A percentile compares a stretch with the other conserved stretches of the same genome.
Conservation (phyloP, 495 filamentous ascomycete species). For the Annulohypoxylon bovei region DNA sequence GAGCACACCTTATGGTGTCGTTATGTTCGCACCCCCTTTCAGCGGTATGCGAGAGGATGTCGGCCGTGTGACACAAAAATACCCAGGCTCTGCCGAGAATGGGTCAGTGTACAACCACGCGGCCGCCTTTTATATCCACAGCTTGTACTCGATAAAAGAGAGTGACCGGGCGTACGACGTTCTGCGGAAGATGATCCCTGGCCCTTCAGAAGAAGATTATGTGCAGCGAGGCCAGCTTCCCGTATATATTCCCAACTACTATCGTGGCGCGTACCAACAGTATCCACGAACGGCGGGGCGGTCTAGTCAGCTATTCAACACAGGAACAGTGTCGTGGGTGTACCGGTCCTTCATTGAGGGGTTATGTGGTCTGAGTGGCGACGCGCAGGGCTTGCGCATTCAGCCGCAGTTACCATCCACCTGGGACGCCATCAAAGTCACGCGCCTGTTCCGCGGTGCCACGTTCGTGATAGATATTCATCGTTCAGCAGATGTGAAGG, state of each 20-base stretch:
- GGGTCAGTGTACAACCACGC: slow-evolving; percentile 68
- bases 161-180: slow-evolving; percentile 60
- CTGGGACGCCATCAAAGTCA: slow-evolving; percentile 61
- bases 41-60: slow-evolving; percentile 66
- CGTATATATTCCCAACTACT: slow-evolving; percentile 67
- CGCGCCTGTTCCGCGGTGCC: slow-evolving; percentile 60
- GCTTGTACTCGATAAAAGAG: slow-evolving; percentile 60
- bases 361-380: slow-evolving; percentile 62
- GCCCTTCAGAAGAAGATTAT: slow-evolving; percentile 62
- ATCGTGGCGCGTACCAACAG: slow-evolving; percentile 61
- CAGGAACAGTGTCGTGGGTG: slow-evolving; percentile 64
- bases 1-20: slow-evolving; percentile 61
- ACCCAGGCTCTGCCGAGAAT: slow-evolving; percentile 65
- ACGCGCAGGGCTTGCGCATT: slow-evolving; percentile 55
- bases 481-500: slow-evolving; percentile 51
- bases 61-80: slow-evolving; percentile 68
- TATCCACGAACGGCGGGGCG: slow-evolving; percentile 64
- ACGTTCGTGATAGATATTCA: slow-evolving; percentile 60
- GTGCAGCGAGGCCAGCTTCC: slow-evolving; percentile 64
- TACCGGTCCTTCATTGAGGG: slow-evolving; percentile 66
- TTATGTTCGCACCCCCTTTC: slow-evolving; percentile 65
- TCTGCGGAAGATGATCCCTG: slow-evolving; percentile 63
- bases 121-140: slow-evolving; percentile 62
- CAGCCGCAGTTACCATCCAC: slow-evolving; percentile 59
- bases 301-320: slow-evolving; percentile 66